Evolutionary conservation across 1,284 basidiomycete species (phyloP).

Genomic region (Leccinum fuscescens): DNA sequence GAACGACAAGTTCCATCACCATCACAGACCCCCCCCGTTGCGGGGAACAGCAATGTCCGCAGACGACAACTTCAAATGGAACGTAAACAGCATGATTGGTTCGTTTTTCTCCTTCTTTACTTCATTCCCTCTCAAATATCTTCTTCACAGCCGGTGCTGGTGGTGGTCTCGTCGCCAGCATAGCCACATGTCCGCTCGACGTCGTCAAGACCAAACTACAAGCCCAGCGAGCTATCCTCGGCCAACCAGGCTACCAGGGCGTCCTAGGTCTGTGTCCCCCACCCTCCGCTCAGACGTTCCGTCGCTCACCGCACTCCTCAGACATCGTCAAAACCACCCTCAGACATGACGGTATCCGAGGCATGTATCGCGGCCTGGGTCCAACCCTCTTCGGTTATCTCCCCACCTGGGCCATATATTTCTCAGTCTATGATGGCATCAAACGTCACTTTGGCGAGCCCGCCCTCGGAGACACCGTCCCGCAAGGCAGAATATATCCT

Average conservation of each 20-base stretch:
- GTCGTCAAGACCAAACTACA: conserved; percentile 97
- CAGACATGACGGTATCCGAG: conserved; percentile 74
- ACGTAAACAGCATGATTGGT: conserved; percentile 77
- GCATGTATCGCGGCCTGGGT: conserved; percentile 90
- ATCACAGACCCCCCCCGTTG: conserved; percentile 45
- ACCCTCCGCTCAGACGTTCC: conserved; percentile 5
- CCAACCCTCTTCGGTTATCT: conserved; percentile 95
- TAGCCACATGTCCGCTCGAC: conserved; percentile 96
- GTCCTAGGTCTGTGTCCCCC: conserved; percentile 57
- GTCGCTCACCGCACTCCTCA: conserved; percentile 33
- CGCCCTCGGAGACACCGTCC: conserved; percentile 43
- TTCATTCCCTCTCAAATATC: neutral
- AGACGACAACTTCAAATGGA: conserved; percentile 53
- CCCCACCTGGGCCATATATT: conserved; percentile 98
- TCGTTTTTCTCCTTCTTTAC: conserved; percentile 13
- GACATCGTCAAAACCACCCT: conserved; percentile 74
- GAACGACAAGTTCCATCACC: conserved; percentile 15
- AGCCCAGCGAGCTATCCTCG: conserved; percentile 74
- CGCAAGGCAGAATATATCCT: conserved; percentile 59
- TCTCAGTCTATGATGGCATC: conserved; percentile 94
- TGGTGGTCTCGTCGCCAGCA: conserved; percentile 86
- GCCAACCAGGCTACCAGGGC: conserved; percentile 72
- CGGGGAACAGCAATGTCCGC: conserved; percentile 66
- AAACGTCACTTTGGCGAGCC: conserved; percentile 77
- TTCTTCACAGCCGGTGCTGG: conserved; percentile 71